These are phyloP conservation scores for Oryza meyeriana DNA, from an alignment of 176 grass and related monocot genomes.

Conservation along the genomic window DNA sequence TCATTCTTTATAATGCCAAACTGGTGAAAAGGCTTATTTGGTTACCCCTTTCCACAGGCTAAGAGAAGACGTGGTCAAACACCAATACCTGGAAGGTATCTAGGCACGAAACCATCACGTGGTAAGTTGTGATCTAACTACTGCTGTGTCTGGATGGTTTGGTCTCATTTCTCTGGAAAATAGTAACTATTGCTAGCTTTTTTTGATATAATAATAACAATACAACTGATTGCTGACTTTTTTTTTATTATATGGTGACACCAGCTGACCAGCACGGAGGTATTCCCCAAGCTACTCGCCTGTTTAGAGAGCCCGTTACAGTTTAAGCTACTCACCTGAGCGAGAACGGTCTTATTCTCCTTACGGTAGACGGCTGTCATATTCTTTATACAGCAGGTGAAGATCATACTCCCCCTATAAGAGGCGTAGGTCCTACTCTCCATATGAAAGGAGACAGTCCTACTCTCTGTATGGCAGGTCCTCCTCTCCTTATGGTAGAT, in stretches of 20 bases:
- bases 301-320: slow-evolving; percentile 34
- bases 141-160: background rate
- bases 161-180: background rate
- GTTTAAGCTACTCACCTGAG: slow-evolving; percentile 43
- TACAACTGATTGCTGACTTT: background rate
- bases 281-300: slow-evolving; percentile 55
- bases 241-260: slow-evolving; percentile 16
- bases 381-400: slow-evolving; percentile 7
- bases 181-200: background rate
- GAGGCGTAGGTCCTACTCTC: slow-evolving; percentile 8
- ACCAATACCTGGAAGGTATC: slow-evolving; percentile 81
- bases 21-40: slow-evolving; percentile 2
- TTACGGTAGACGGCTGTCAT: slow-evolving; percentile 2
- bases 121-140: slow-evolving; percentile 22
- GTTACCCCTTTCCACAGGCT: slow-evolving; percentile 40
- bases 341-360: slow-evolving; percentile 50
- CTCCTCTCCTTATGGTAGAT: slow-evolving; percentile 21
- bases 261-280: slow-evolving; percentile 36
- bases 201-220: background rate
- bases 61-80: slow-evolving; percentile 66
- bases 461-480: slow-evolving; percentile 21
- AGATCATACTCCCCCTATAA: slow-evolving; percentile 3
- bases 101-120: slow-evolving; percentile 51
- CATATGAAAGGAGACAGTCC: background rate
- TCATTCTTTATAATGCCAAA: background rate